phyloP scores from a whole-genome alignment of 768 basidiomycete genomes.

The Kwoniella dendrophila region DNA sequence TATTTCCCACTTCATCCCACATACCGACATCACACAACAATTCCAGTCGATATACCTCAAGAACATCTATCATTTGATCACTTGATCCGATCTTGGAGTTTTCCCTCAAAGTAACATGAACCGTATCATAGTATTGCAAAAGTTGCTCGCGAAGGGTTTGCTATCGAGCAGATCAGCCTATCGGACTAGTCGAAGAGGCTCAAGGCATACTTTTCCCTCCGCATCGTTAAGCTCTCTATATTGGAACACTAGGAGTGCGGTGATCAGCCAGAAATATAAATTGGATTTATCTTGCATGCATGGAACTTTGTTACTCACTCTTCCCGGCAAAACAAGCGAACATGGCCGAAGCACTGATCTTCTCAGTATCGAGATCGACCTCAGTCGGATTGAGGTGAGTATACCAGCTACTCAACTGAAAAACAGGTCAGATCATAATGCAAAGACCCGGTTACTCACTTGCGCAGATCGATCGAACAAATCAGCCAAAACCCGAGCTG shows the following conservation, averaged over 20 bases:
- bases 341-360: slow-evolving; percentile 1
- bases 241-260: too few relatives aligned
- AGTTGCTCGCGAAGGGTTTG: too few relatives aligned
- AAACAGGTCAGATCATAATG: background rate
- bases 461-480: slow-evolving; percentile 8
- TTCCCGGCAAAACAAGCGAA: slow-evolving; percentile 20
- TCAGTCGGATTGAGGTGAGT: background rate
- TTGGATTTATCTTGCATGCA: too few relatives aligned
- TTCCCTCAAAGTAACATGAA: too few relatives aligned
- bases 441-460: background rate
- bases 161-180: too few relatives aligned
- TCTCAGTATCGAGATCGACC: background rate
- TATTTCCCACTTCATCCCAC: background rate
- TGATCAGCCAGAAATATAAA: too few relatives aligned
- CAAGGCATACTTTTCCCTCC: too few relatives aligned
- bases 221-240: too few relatives aligned
- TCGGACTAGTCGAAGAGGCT: too few relatives aligned
- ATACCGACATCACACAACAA: background rate
- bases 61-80: background rate
- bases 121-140: too few relatives aligned
- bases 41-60: slow-evolving; percentile 4
- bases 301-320: too few relatives aligned
- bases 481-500: slow-evolving; percentile 2
- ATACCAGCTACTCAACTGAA: slow-evolving; percentile 6
- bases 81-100: background rate